phyloP scores from a whole-genome alignment of 768 basidiomycete genomes.

The Albatrellus ellisii region DNA sequence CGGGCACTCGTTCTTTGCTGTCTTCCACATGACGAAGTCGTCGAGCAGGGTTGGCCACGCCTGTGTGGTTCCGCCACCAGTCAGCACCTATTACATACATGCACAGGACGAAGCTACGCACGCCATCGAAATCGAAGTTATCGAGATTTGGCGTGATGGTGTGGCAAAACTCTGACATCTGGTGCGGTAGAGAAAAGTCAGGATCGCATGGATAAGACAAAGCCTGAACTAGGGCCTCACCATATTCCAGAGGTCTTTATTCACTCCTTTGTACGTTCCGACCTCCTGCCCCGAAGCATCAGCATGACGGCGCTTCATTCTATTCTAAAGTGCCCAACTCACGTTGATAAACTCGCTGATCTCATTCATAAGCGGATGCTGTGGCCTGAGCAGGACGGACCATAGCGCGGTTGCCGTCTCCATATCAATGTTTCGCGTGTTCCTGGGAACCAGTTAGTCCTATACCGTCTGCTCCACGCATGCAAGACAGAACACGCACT shows the following conservation, averaged over 20 bases:
- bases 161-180: constrained; percentile 71
- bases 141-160: constrained; percentile 44
- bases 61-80: constrained; percentile 21
- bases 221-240: constrained; percentile 23
- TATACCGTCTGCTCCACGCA: neutral
- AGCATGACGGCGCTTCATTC: neutral
- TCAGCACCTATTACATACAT: neutral
- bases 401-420: constrained; percentile 70
- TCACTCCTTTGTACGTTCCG: constrained; percentile 59
- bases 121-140: constrained; percentile 68
- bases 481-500: constrained; percentile 32
- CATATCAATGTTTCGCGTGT: constrained; percentile 69
- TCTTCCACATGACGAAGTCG: constrained; percentile 65
- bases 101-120: constrained; percentile 24
- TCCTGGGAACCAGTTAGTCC: constrained; percentile 25
- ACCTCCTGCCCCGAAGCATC: constrained; percentile 25
- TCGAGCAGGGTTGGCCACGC: constrained; percentile 79
- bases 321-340: constrained; percentile 11
- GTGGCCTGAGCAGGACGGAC: constrained; percentile 58
- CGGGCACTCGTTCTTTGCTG: constrained; percentile 11
- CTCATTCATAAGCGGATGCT: constrained; percentile 52
- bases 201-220: neutral
- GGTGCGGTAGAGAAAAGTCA: constrained; percentile 1
- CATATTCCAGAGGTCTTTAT: constrained; percentile 83
- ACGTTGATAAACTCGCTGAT: constrained; percentile 58